These are phyloP conservation scores for Lachnellula occidentalis DNA, from an alignment of 2,329 filamentous ascomycete genomes.

Conservation along the genomic window DNA sequence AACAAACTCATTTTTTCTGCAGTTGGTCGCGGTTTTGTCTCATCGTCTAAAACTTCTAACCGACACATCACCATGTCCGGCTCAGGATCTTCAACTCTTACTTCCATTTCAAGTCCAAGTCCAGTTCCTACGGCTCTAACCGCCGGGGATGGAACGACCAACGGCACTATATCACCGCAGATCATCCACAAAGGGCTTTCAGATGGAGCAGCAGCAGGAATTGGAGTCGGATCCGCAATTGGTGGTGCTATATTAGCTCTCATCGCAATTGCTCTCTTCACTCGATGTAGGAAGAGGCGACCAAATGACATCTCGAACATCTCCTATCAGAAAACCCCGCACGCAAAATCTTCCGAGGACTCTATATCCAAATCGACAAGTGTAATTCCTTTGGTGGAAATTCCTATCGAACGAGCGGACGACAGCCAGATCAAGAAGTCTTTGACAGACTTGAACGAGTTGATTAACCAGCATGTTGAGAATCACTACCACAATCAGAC, in stretches of 20 bases:
- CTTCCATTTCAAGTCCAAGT: not conserved
- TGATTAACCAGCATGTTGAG: constrained; percentile 38
- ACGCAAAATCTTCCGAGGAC: not conserved
- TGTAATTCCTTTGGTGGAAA: constrained; percentile 19
- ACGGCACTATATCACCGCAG: not conserved
- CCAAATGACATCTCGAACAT: not conserved
- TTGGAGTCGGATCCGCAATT: not conserved
- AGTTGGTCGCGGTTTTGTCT: too few species aligned
- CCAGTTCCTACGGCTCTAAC: not conserved
- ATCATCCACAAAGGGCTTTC: not conserved
- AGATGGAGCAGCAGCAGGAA: not conserved
- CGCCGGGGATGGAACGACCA: not conserved
- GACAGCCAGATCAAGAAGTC: constrained; percentile 34
- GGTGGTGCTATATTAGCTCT: constrained; percentile 23
- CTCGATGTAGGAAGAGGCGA: not conserved
- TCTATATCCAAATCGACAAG: not conserved
- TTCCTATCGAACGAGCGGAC: constrained; percentile 33
- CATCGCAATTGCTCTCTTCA: not conserved
- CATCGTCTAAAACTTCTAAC: too few species aligned
- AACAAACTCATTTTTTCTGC: too few species aligned
- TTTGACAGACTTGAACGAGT: constrained; percentile 31
- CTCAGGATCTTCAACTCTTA: not conserved
- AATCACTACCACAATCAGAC: constrained; percentile 34
- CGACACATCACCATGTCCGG: not conserved
- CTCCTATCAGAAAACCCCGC: not conserved